Base-by-base conservation (phyloP, 257 asterid species). In the Solanum neorickii region DNA sequence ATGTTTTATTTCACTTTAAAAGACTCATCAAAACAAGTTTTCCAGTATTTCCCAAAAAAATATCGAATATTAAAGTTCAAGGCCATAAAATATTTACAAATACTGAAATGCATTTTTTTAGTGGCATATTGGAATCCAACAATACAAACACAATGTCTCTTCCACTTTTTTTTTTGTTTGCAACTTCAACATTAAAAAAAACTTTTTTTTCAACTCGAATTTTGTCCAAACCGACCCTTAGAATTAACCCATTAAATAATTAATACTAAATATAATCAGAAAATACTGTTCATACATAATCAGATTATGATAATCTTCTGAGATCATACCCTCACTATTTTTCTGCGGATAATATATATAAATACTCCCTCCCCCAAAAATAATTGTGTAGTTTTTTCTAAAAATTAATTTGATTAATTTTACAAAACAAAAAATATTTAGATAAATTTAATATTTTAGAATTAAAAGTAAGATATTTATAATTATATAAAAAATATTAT, bases 151-250 rank as follows among this genome's bases (percentile, higher is more conserved):
- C 23, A 29, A 29, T 69, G 75, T 31, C 52, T 18, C 25, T 83
- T 84, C 87, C 86, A 60, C 89, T 85, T 69, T 86, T 85, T 56
- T 56, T 87, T 80, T 89, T 83, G 80, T 86, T 33, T 86, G 87
- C 87, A 83, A 90, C 90, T 91, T 91, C 88, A 37, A 37, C 82
- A 35, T 37, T 21, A 2, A 73, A 73, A 73, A 68, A 18, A 1
- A 1, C 5, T 4, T 33, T n/a, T 46, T 27, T 78, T 47, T 29
- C 69, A 80, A 29, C 44, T 80, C 2, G 0, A 39, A 41, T 80
- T 9, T 31, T 47, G 85, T 80, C 85, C 69, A 80, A 47, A 29
- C 69, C 44, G 85, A 29, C 44, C 62, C 18, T 75, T n/a, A 47
- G 3, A 73, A 62, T 15, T 89, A 86, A 72, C 68, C 75, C 41